Evolutionary conservation across 2,329 filamentous ascomycete species (phyloP).

Genomic region (Colletotrichum lindemuthianum): DNA sequence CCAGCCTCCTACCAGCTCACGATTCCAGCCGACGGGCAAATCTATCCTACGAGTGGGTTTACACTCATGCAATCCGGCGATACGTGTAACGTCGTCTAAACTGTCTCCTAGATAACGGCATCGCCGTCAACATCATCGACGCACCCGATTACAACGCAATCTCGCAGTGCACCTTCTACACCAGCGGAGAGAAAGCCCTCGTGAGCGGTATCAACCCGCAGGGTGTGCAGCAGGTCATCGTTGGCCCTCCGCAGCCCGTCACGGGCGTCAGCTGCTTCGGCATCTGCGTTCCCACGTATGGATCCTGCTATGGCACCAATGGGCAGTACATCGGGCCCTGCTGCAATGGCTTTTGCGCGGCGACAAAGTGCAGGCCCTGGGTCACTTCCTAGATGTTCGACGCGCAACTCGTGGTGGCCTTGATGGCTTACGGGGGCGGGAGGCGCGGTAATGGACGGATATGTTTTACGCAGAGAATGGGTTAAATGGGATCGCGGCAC

Average conservation of each 20-base stretch:
- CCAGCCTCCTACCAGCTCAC: constrained; percentile 52
- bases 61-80: constrained; percentile 15
- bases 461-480: too few species aligned
- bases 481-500: too few species aligned
- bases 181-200: constrained; percentile 45
- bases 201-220: constrained; percentile 42
- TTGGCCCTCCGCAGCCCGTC: constrained; percentile 57
- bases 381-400: constrained; percentile 21
- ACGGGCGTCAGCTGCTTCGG: constrained; percentile 54
- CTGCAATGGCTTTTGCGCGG: constrained; percentile 56
- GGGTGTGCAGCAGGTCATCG: constrained; percentile 51
- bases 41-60: constrained; percentile 47
- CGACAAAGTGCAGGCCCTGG: constrained; percentile 53
- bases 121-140: constrained; percentile 53
- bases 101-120: constrained; percentile 47
- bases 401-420: not conserved
- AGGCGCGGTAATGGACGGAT: too few species aligned
- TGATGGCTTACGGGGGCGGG: too few species aligned
- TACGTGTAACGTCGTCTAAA: not conserved
- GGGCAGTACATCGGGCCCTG: constrained; percentile 51
- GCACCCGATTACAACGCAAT: constrained; percentile 55
- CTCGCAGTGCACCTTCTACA: constrained; percentile 55
- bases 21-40: constrained; percentile 54
- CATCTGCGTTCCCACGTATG: constrained; percentile 52
- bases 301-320: constrained; percentile 48